These are phyloP conservation scores for Boletus vermiculosoides DNA, from an alignment of 768 basidiomycete species.

Conservation along the genomic window DNA sequence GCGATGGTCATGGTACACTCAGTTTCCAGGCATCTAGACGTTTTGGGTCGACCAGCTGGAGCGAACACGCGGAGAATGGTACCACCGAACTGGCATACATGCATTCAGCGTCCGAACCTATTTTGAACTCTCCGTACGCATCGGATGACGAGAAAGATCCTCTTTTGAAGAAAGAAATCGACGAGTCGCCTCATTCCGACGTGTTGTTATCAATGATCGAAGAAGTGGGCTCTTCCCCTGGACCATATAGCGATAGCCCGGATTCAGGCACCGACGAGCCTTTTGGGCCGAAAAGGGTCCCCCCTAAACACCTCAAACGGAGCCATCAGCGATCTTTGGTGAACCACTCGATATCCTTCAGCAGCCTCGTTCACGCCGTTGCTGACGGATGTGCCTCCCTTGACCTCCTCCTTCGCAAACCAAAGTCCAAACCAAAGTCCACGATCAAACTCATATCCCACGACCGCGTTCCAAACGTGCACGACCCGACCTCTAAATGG, in stretches of 20 bases:
- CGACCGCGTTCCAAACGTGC: not conserved
- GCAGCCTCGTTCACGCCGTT: slow-evolving; percentile 13
- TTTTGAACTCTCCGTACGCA: not conserved
- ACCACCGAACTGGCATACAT: not conserved
- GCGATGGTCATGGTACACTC: not conserved
- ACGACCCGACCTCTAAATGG: slow-evolving; percentile 25
- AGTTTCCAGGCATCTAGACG: not conserved
- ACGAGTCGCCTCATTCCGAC: slow-evolving; percentile 14
- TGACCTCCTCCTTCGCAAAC: slow-evolving; percentile 18
- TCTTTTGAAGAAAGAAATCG: slow-evolving; percentile 1
- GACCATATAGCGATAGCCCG: not conserved
- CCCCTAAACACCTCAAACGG: not conserved
- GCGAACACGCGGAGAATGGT: not conserved
- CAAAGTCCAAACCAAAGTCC: slow-evolving; percentile 4
- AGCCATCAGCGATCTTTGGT: slow-evolving; percentile 14
- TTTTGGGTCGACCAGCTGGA: not conserved
- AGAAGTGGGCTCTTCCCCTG: not conserved
- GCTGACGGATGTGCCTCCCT: slow-evolving; percentile 15
- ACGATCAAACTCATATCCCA: not conserved
- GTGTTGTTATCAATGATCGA: slow-evolving; percentile 13
- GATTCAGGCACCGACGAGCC: not conserved
- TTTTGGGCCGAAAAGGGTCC: not conserved
- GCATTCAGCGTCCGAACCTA: slow-evolving; percentile 16
- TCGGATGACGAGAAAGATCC: slow-evolving; percentile 8
- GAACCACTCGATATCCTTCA: slow-evolving; percentile 16